phyloP scores from a whole-genome alignment of 371 early-diverging fungal species.

The Mortierella sp. region DNA sequence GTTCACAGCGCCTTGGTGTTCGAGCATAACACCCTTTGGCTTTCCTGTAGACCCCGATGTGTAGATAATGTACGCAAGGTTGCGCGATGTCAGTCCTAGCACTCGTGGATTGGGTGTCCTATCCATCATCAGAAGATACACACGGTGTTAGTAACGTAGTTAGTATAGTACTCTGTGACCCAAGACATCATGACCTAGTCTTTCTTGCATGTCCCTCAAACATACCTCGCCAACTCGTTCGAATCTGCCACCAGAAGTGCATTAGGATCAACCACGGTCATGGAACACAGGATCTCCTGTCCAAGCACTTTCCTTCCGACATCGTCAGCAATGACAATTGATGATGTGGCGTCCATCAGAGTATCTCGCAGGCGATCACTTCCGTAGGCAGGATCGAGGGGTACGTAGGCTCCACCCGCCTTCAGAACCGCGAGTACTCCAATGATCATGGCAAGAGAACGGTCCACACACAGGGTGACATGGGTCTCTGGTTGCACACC shows the following conservation, averaged over 20 bases:
- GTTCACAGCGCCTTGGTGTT: conserved; percentile 43
- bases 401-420: conserved; percentile 20
- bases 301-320: too few species aligned
- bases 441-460: conserved; percentile 8
- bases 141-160: too few species aligned
- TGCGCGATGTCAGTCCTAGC: not conserved
- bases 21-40: conserved; percentile 60
- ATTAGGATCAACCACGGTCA: too few species aligned
- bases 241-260: too few species aligned
- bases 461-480: conserved; percentile 16
- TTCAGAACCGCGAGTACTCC: conserved; percentile 11
- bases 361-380: conserved; percentile 9
- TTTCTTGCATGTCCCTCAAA: too few species aligned
- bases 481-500: conserved; percentile 9
- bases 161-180: too few species aligned
- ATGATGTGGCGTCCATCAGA: not conserved
- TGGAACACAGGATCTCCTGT: too few species aligned
- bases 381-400: conserved; percentile 17
- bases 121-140: too few species aligned
- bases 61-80: conserved; percentile 50
- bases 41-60: conserved; percentile 65
- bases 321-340: too few species aligned
- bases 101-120: conserved; percentile 7
- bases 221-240: too few species aligned
- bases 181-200: too few species aligned